Evolutionary conservation across 1,139 yeast species (phyloP).

Genomic region (Pichia inconspicua): DNA sequence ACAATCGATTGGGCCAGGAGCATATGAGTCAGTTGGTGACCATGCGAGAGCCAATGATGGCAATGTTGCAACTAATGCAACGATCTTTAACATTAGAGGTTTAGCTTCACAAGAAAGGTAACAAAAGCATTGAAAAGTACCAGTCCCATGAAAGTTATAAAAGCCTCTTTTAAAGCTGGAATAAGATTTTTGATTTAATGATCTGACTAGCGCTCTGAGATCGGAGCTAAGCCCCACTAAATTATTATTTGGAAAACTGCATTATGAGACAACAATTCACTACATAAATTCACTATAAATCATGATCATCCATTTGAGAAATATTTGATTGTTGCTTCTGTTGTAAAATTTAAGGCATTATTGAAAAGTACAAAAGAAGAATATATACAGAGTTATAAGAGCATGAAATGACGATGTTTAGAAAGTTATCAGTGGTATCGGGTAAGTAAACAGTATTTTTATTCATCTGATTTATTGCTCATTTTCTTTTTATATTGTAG

Average conservation of each 20-base stretch:
- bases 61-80: not conserved
- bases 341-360: no score
- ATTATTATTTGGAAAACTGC: no score
- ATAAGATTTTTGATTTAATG: no score
- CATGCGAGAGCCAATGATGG: constrained; percentile 30
- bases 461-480: constrained; percentile 1
- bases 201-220: no score
- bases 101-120: not conserved
- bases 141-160: not conserved
- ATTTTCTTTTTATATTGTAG: constrained; percentile 8
- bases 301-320: no score
- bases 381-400: not conserved
- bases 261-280: no score
- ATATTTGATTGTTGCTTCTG: no score
- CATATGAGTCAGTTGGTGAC: constrained; percentile 60
- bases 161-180: no score
- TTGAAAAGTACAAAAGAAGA: no score
- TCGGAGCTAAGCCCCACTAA: no score
- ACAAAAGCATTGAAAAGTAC: not conserved
- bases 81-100: not conserved
- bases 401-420: not conserved
- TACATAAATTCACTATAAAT: no score
- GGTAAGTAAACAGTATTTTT: not conserved
- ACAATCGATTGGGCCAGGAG: constrained; percentile 56
- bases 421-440: not conserved